phyloP scores from a whole-genome alignment of 1,284 basidiomycete genomes.

The Fomitopsis betulina region DNA sequence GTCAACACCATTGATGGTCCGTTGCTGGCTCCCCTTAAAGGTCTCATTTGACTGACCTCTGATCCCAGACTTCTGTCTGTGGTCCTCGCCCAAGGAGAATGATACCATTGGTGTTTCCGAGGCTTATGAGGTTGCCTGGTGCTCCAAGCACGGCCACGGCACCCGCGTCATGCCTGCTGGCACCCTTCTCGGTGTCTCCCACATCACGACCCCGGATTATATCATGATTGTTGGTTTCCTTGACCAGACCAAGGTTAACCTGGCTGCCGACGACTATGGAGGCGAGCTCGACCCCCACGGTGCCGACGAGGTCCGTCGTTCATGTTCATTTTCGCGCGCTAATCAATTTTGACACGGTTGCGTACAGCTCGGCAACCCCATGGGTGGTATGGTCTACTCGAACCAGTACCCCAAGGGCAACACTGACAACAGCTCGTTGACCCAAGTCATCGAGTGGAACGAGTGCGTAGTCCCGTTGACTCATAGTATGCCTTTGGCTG shows the following conservation, averaged over 20 bases:
- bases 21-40: conserved; percentile 7
- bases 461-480: conserved; percentile 26
- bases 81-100: conserved; percentile 42
- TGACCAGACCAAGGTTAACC: conserved; percentile 55
- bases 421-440: conserved; percentile 29
- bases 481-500: neutral
- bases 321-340: too few relatives aligned
- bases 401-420: conserved; percentile 35
- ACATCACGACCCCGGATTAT: conserved; percentile 62
- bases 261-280: conserved; percentile 50
- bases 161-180: conserved; percentile 61
- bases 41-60: neutral
- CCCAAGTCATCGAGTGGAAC: conserved; percentile 42
- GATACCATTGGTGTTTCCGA: conserved; percentile 61
- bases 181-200: conserved; percentile 60
- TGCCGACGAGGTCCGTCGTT: conserved; percentile 11
- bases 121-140: conserved; percentile 67
- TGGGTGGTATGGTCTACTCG: conserved; percentile 48
- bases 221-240: conserved; percentile 60
- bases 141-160: conserved; percentile 64
- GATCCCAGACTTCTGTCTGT: conserved; percentile 55
- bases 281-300: conserved; percentile 66
- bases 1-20: conserved; percentile 49
- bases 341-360: neutral
- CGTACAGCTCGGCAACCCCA: conserved; percentile 43